phyloP scores from a whole-genome alignment of 2,329 filamentous ascomycete species.

The Aspergillus thermomutatus region DNA sequence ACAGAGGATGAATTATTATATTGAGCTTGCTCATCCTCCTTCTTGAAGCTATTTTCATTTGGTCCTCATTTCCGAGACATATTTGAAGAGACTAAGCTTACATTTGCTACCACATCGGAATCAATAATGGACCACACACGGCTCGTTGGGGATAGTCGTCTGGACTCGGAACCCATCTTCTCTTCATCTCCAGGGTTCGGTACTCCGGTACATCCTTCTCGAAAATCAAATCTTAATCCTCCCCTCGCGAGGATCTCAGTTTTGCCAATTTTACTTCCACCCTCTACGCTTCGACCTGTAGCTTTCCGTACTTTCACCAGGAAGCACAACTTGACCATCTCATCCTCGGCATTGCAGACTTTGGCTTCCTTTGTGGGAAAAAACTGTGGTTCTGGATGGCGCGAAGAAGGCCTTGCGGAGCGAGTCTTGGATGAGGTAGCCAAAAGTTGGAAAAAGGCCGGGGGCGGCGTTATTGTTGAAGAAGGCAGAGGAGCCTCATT shows the following conservation, averaged over 20 bases:
- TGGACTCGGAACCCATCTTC: constrained; percentile 60
- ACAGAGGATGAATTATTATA: not conserved
- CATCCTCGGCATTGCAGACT: constrained; percentile 78
- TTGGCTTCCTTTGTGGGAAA: constrained; percentile 87
- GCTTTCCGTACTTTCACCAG: constrained; percentile 97
- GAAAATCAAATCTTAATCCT: constrained; percentile 37
- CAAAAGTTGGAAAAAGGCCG: constrained; percentile 84
- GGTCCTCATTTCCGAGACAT: not conserved
- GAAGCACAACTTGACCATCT: constrained; percentile 91
- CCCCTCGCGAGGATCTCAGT: constrained; percentile 61
- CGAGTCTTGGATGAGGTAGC: constrained; percentile 89
- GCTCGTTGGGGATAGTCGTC: not conserved
- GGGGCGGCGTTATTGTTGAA: constrained; percentile 87
- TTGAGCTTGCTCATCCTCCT: not conserved
- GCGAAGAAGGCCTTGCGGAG: constrained; percentile 90
- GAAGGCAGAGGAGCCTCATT: constrained; percentile 65
- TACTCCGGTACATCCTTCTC: constrained; percentile 75
- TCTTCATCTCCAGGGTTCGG: constrained; percentile 90
- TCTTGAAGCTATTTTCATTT: not conserved
- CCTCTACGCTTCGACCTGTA: constrained; percentile 79
- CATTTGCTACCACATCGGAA: not conserved
- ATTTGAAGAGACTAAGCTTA: not conserved
- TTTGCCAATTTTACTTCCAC: constrained; percentile 83
- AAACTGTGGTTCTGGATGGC: constrained; percentile 93
- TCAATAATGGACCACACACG: not conserved